Evolutionary conservation across 192 early-diverging fungal species (phyloP), one percentile per base, ranked within the genome.

Genomic region (Gamsiella multidivaricata): DNA sequence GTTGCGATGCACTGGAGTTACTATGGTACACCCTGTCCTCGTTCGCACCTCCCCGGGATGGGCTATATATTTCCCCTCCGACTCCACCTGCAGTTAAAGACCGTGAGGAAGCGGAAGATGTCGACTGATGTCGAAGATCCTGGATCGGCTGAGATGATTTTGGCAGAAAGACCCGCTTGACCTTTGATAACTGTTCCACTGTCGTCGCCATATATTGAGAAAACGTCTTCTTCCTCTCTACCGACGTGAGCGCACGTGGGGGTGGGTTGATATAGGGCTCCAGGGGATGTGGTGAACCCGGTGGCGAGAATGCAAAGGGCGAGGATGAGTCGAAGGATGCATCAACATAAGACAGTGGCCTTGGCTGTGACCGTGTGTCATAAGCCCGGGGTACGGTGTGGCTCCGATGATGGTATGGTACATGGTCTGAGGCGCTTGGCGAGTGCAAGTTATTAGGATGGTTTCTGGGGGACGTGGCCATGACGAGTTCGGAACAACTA

Each of bases 171-270:
- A 32, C 72, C 2, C 65, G 50, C 28, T 76, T 76, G 43, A 76
- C 72, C 26, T 76, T 76, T 7, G 72, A 66, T 9, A 76, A 23
- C 22, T 76, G 72, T 26, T 61, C 72, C 2, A 68, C 59, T 3
- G 72, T 76, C 6, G 72, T 58, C 0, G 9, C 37, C 72, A 76
- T 60, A n/a, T 61, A 76, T 23, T 76, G 72, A 5, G 72, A 67
- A 56, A 56, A 76, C 7, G 58, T 61, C 28, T 61, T 67, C 23
- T 61, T 67, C 53, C 50, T 66, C 23, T 76, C 72, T 15, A 33
- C 29, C 4, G 67, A 60, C 18, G 32, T 18, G 15, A 31, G 20
- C 4, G 55, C 29, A 6, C 18, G 58, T 28, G 63, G 51, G 14
- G 65, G 72, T 0, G 58, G 59, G 22, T 66, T 61, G 15, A 61